These are phyloP conservation scores for Colletotrichum theobromicola DNA, from an alignment of 2,329 filamentous ascomycete genomes.

Conservation along the genomic window DNA sequence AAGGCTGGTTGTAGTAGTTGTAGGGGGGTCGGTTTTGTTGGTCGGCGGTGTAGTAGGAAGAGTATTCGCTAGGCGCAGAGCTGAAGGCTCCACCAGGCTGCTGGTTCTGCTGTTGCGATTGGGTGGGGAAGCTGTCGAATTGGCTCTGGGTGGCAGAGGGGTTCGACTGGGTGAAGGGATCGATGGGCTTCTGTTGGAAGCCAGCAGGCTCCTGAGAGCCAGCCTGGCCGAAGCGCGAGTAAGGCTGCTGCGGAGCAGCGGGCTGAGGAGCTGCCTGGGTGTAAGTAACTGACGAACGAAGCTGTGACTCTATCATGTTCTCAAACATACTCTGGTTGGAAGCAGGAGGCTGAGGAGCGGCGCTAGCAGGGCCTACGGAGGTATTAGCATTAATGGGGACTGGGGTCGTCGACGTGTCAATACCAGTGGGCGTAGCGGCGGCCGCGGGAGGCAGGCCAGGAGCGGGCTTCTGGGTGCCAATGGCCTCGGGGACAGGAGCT, in stretches of 20 bases:
- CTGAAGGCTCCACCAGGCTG: constrained; percentile 72
- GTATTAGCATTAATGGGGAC: not conserved
- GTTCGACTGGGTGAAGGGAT: constrained; percentile 82
- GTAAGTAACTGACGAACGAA: constrained; percentile 7
- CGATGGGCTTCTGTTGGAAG: constrained; percentile 80
- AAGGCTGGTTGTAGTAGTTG: constrained; percentile 73
- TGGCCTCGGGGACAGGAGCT: constrained; percentile 58
- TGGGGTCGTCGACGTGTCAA: constrained; percentile 27
- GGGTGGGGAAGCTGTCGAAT: constrained; percentile 62
- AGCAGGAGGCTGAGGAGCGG: constrained; percentile 28
- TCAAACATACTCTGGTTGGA: constrained; percentile 36
- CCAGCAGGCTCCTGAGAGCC: constrained; percentile 65
- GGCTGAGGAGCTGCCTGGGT: constrained; percentile 42
- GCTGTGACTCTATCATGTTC: constrained; percentile 37
- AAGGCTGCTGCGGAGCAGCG: constrained; percentile 67
- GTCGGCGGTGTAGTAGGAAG: constrained; percentile 84
- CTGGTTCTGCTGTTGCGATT: constrained; percentile 59
- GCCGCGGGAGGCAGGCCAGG: constrained; percentile 43
- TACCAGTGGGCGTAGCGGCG: constrained; percentile 39
- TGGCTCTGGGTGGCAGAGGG: constrained; percentile 53
- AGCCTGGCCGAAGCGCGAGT: constrained; percentile 71
- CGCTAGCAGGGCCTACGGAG: constrained; percentile 29
- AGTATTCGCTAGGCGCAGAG: constrained; percentile 79
- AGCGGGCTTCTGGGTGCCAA: constrained; percentile 60
- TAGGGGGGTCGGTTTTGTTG: constrained; percentile 76